A percentile compares a stretch with the other conserved stretches of the same genome.
phyloP scores from a whole-genome alignment of 2,329 filamentous ascomycete species.

The Colletotrichum sp. region DNA sequence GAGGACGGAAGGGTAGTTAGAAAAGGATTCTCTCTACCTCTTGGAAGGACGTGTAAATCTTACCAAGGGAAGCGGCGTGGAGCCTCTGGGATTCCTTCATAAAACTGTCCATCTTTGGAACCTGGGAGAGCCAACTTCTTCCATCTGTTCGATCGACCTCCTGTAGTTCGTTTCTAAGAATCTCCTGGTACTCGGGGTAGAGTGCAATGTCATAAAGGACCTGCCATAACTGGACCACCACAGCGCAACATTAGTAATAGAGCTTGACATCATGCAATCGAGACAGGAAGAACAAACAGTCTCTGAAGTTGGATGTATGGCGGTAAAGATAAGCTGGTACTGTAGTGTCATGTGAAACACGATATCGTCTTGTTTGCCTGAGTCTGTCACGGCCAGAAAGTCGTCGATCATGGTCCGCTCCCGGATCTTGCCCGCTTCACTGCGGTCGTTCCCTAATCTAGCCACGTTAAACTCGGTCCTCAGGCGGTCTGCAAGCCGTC shows the following conservation, averaged over 20 bases:
- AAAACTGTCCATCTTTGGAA: conserved; percentile 6
- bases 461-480: neutral
- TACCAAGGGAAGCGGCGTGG: neutral
- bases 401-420: neutral
- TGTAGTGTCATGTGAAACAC: conserved; percentile 1
- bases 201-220: neutral
- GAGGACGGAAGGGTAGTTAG: neutral
- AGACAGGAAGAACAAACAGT: neutral
- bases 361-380: neutral
- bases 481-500: neutral
- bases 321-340: neutral
- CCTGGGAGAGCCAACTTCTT: neutral
- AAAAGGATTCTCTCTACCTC: neutral
- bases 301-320: neutral
- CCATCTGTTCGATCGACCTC: neutral
- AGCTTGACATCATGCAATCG: neutral
- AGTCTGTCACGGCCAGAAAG: neutral
- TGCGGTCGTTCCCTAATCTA: neutral
- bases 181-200: neutral
- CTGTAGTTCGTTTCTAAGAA: neutral
- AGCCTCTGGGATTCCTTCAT: conserved; percentile 3
- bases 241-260: neutral
- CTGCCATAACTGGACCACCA: neutral
- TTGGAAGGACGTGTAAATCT: neutral
- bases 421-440: neutral